A percentile compares a stretch with the other conserved stretches of the same genome.
These are phyloP conservation scores for Alisma plantagoaquatica DNA, from an alignment of 106 monocot genomes.

Conservation along the genomic window DNA sequence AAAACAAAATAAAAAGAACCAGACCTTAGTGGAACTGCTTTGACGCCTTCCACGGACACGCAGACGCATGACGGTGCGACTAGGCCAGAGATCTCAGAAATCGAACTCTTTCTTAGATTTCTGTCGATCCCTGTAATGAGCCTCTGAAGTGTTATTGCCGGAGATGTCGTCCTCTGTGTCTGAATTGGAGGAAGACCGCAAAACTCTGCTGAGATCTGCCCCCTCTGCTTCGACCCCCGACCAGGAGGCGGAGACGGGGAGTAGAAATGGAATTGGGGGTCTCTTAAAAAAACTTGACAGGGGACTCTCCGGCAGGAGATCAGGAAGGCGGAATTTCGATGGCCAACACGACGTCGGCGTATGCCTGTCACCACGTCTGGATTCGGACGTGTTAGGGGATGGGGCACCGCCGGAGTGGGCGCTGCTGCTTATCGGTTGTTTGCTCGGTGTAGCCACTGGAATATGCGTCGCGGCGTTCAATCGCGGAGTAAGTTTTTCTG, in stretches of 20 bases:
- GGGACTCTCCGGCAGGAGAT: slow-evolving; percentile 31
- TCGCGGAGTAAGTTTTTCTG: slow-evolving; percentile 52
- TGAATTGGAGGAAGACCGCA: slow-evolving; percentile 38
- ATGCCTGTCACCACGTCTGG: background rate
- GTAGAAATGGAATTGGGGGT: slow-evolving; percentile 44
- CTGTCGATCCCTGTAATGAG: no score
- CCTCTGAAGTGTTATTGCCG: no score
- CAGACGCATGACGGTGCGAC: no score
- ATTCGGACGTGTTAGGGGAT: slow-evolving; percentile 58
- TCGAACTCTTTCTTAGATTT: no score
- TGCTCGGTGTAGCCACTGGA: slow-evolving; percentile 93
- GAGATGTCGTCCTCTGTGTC: slow-evolving; percentile 36
- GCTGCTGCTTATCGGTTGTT: slow-evolving; percentile 88
- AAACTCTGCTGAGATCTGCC: slow-evolving; percentile 31
- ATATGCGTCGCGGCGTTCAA: slow-evolving; percentile 98
- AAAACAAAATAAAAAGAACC: no score
- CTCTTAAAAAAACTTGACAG: slow-evolving; percentile 50
- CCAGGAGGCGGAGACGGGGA: slow-evolving; percentile 21
- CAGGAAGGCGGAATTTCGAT: slow-evolving; percentile 19
- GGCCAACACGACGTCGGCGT: slow-evolving; percentile 3
- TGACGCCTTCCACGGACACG: no score
- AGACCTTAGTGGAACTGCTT: no score
- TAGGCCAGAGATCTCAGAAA: no score
- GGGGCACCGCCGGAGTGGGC: slow-evolving; percentile 99
- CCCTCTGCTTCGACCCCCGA: slow-evolving; percentile 27